Base-by-base conservation (phyloP, 768 basidiomycete genomes). In the Collybia sp. region DNA sequence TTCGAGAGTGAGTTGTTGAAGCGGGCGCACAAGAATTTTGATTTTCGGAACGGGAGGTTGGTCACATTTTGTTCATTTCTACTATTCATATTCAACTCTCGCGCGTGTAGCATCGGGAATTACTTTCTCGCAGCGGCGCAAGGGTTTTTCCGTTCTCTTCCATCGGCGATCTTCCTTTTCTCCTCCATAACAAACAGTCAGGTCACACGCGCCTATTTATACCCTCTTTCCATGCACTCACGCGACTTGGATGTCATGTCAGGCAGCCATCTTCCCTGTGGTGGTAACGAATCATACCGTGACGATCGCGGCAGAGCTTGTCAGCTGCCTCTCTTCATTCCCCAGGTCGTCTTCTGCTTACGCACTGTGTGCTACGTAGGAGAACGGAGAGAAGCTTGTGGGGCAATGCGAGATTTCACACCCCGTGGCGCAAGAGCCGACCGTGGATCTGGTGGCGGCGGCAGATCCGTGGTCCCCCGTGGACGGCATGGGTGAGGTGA, bases 321-420 rank as follows among this genome's bases (percentile, higher is more conserved):
- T 72, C n/a, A 57, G 88, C 31, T 33, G 40, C 31, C 41, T 38
- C 50, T 48, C 20, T 31, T 17, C 42, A 15, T 47, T 48, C 16
- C 17, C 18, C 35, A n/a, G n/a, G n/a, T 2, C 39, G 31, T 47
- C 40, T 30, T 44, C 25, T 41, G 30, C 40, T 44, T 52, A 39
- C 38, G 25, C 9, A 45, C n/a, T 17, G 18, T 20, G 40, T n/a
- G n/a, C n/a, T n/a, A n/a, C n/a, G n/a, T 49, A 89, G 87, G 80
- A 83, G 58, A 80, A 93, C 53, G 88, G 88, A 10, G 67, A 76
- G 20, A 79, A 75, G 42, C 77, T 97, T 36, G 82, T 94, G 35
- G 93, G 93, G 12, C 93, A 96, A 65, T 95, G 92, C 60, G 87
- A 92, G 56, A 93, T 95, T 53, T 93, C 92, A 2, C 93, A 95